Base-by-base conservation (phyloP, 129 eudicot genomes). In the Chrysanthemum makinoi region DNA sequence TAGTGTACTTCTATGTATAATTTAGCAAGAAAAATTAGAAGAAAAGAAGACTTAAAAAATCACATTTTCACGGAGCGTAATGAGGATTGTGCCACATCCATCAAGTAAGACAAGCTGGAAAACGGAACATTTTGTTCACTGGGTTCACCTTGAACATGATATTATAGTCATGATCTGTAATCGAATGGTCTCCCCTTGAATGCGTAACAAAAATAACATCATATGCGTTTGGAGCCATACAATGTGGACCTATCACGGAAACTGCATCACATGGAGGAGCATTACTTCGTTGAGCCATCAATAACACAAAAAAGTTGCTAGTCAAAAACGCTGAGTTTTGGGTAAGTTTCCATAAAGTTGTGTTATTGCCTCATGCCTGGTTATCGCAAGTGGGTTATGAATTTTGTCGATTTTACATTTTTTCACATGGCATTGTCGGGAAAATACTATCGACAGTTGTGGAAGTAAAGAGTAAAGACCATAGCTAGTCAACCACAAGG, bases 131-230 rank as follows among this genome's bases (percentile, higher is more conserved):
- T 51, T 60, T 14, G 62, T 28, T 7, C 6, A 19, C 16, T 68
- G 49, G 62, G 28, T 51, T 68, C 17, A 68, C 62, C 8, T 68
- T 68, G n/a, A 68, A 10, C 62, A 68, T 6, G 49, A 68, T 68
- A 48, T 52, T 26, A 52, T 68, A 26, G 47, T 68, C n/a, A 9
- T 3, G 30, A 28, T 68, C 49, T 22, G 62, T 68, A 4, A 68
- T 52, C 62, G 53, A 26, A 52, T 35, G 49, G 50, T 28, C 46
- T 68, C 61, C 18, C 10, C 62, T 50, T 15, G 73, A 11, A 26
- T 26, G 12, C 24, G 5, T 51, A 10, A 35, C 28, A 35, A 68
- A 4, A 15, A 52, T 50, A 7, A 28, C 24, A 22, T 68, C 62
- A 3, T 26, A 28, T 52, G 20, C 18, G 10, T 52, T 6, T 22